Conservation (phyloP, 352 stramenopile species). For the Phytophthora pseudosyringae region DNA sequence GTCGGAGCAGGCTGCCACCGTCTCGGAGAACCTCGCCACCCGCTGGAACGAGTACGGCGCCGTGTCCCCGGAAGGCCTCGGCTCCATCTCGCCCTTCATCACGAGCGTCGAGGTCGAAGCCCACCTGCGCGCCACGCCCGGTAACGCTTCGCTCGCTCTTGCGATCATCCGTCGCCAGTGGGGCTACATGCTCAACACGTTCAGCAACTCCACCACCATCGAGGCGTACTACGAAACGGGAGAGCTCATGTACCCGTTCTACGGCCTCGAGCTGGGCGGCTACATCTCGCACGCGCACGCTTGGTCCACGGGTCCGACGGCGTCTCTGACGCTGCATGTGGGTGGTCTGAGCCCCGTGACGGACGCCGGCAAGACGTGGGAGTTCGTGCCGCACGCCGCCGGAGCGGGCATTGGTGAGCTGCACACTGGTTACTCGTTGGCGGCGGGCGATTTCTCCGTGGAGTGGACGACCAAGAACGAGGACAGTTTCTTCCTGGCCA, state of each 20-base stretch:
- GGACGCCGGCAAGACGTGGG: slow-evolving; percentile 37
- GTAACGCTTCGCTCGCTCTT: slow-evolving; percentile 30
- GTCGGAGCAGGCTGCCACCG: slow-evolving; percentile 17
- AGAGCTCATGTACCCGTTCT: slow-evolving; percentile 46
- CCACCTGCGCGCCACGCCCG: slow-evolving; percentile 32
- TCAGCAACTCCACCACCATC: slow-evolving; percentile 49
- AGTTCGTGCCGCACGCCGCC: slow-evolving; percentile 34
- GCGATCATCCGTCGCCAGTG: slow-evolving; percentile 44
- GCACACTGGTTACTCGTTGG: slow-evolving; percentile 35
- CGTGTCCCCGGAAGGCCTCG: slow-evolving; percentile 36
- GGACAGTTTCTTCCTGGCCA: slow-evolving; percentile 31
- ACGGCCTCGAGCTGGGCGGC: slow-evolving; percentile 26
- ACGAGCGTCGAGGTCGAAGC: slow-evolving; percentile 42
- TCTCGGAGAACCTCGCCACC: slow-evolving; percentile 25
- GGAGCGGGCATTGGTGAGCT: slow-evolving; percentile 22
- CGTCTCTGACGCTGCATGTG: slow-evolving; percentile 25
- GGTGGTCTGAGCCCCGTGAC: slow-evolving; percentile 31
- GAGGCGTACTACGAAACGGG: slow-evolving; percentile 46
- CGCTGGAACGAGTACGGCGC: slow-evolving; percentile 45
- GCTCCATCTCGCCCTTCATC: slow-evolving; percentile 43
- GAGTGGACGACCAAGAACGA: slow-evolving; percentile 34
- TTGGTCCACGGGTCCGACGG: neutral
- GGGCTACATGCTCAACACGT: slow-evolving; percentile 45
- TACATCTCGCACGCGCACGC: slow-evolving; percentile 42
- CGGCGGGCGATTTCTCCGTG: slow-evolving; percentile 25